Evolutionary conservation across 306 rosid species (phyloP), one percentile per base, ranked within the genome.

Genomic region (Mucuna pruriens): DNA sequence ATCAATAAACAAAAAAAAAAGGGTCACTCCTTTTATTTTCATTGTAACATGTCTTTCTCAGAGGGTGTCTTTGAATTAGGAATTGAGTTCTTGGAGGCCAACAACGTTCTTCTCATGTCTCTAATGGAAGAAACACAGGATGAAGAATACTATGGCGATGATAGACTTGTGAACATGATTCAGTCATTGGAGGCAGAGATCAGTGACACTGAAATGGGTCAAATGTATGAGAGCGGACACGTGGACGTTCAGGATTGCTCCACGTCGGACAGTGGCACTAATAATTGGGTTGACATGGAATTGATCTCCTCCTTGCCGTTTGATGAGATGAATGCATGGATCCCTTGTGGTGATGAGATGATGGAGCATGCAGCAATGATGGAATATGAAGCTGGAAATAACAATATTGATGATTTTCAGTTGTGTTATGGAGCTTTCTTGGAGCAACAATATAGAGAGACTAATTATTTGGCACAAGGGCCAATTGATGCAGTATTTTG

Each of bases 151-250:
- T 42, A 66, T 54, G 88, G 80, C 0, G 94, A 85, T 79, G 90
- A 88, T 19, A 88, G 87, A 49, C 81, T 90, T 25, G 77, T 79
- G 2, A 86, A 79, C 58, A 82, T 88, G 72, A 88, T 90, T 44
- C 92, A 85, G 57, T 90, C 92, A 34, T 69, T 86, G 16, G 88
- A 88, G 77, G 90, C 86, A n/a, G 92, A 83, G 75, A 83, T 88
- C 55, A 74, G 7, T 71, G 68, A 66, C 17, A 61, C 84, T 55
- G 20, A 20, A 29, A 31, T 52, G 11, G 23, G 33, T 78, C 74
- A 77, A 46, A 46, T 38, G 11, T 67, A 52, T 5, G 67, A 64
- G 26, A 31, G 25, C 20, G 84, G 79, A 76, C 82, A 75, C 31
- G 62, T 75, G 79, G 82, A 80, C 1, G 44, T 7, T 70, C 88